Conservation (phyloP, 139 green algal species). For the Haematococcus lacustris region DNA sequence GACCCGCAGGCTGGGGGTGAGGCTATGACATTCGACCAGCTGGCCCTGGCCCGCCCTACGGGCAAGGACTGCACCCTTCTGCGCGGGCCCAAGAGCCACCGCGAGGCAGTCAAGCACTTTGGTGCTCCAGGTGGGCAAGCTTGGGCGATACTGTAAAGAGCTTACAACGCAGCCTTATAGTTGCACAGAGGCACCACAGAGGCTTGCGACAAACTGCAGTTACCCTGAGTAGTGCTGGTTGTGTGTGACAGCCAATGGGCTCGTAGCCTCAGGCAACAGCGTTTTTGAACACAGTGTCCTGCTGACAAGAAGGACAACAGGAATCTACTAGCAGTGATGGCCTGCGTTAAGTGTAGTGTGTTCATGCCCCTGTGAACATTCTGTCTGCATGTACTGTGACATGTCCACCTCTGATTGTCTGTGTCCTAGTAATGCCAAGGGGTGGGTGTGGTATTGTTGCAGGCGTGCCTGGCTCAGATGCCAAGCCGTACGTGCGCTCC, state of each 20-base stretch:
- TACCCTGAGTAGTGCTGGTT: no score
- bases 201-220: no score
- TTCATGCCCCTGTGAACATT: conserved; percentile 27
- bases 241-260: no score
- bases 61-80: conserved; percentile 88
- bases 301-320: no score
- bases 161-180: conserved; percentile 68
- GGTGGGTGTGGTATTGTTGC: neutral
- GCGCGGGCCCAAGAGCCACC: conserved; percentile 87
- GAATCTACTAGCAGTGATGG: no score
- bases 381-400: neutral
- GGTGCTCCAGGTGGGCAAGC: conserved; percentile 61
- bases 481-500: conserved; percentile 91
- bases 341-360: no score
- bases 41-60: conserved; percentile 87
- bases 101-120: conserved; percentile 96
- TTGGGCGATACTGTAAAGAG: neutral
- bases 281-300: no score
- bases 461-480: conserved; percentile 74
- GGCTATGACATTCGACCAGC: conserved; percentile 98
- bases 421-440: neutral
- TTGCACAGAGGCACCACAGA: no score
- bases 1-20: conserved; percentile 79
- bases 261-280: no score
- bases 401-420: no score